phyloP scores from a whole-genome alignment of 2,329 filamentous ascomycete species.

The Curvularia sp. region DNA sequence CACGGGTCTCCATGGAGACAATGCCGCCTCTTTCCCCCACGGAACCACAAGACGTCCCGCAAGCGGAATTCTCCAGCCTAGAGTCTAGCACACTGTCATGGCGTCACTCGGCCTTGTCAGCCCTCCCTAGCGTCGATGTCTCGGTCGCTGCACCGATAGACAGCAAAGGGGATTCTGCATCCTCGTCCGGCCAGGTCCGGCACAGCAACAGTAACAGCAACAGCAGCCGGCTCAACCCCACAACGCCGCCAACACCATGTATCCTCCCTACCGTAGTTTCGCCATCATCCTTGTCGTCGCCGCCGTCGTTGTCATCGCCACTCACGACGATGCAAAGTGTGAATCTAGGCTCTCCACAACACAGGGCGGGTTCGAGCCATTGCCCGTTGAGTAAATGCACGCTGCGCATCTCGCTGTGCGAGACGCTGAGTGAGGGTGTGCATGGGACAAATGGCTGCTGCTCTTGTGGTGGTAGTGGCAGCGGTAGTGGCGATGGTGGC shows the following conservation, averaged over 20 bases:
- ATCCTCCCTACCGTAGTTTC: constrained; percentile 1
- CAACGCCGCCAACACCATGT: neutral
- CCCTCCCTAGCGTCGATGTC: neutral
- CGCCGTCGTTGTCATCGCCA: neutral
- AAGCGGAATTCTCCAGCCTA: constrained; percentile 1
- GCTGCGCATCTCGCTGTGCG: neutral
- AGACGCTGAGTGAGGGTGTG: neutral
- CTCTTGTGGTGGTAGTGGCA: neutral
- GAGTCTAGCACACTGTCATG: neutral
- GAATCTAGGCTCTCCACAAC: constrained; percentile 3
- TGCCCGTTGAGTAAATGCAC: constrained; percentile 1
- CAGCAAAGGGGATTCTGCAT: no score
- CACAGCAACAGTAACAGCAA: no score
- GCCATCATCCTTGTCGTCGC: neutral
- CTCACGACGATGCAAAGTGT: constrained; percentile 8
- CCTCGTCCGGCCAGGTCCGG: no score
- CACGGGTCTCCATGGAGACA: neutral
- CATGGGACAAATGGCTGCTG: neutral
- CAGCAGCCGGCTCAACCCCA: no score
- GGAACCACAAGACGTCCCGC: neutral
- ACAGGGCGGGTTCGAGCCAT: neutral
- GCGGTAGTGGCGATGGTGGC: no score
- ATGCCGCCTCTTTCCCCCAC: neutral
- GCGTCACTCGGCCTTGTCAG: neutral
- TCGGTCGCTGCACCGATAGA: neutral